Percentiles rank a stretch among this genome's conserved stretches.
These are phyloP conservation scores for Amphichorda felina DNA, from an alignment of 2,329 filamentous ascomycete species.

Conservation along the genomic window DNA sequence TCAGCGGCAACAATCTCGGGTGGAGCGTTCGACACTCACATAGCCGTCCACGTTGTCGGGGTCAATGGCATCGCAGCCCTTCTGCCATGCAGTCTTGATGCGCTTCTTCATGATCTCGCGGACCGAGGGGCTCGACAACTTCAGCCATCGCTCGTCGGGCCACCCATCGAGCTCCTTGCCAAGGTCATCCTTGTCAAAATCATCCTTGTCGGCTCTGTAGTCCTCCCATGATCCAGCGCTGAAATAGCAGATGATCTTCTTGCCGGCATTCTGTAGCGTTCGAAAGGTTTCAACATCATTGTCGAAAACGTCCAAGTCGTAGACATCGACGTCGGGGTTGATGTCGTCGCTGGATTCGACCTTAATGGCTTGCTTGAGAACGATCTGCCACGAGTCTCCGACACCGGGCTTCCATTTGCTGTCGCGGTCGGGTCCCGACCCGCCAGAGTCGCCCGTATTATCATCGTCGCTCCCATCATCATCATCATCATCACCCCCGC, in stretches of 20 bases:
- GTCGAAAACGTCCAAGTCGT: conserved; percentile 43
- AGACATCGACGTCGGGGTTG: conserved; percentile 36
- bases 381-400: conserved; percentile 48
- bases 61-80: conserved; percentile 58
- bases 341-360: conserved; percentile 22
- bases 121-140: conserved; percentile 44
- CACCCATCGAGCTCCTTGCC: conserved; percentile 50
- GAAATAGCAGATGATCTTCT: conserved; percentile 65
- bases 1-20: not conserved
- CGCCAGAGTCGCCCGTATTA: conserved; percentile 9
- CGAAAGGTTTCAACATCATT: conserved; percentile 30
- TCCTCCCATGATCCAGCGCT: conserved; percentile 58
- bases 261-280: conserved; percentile 42
- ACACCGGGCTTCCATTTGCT: conserved; percentile 37
- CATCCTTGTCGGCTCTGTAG: conserved; percentile 42
- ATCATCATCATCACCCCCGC: conserved; percentile 8
- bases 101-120: conserved; percentile 50
- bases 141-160: conserved; percentile 56
- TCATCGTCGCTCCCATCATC: conserved; percentile 6
- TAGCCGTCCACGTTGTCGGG: conserved; percentile 62
- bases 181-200: conserved; percentile 43
- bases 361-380: conserved; percentile 33
- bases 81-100: conserved; percentile 44
- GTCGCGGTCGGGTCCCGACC: conserved; percentile 7
- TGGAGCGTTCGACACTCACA: conserved; percentile 19